Base-by-base conservation (phyloP, 495 filamentous ascomycete genomes). In the Entonaema liquescens region DNA sequence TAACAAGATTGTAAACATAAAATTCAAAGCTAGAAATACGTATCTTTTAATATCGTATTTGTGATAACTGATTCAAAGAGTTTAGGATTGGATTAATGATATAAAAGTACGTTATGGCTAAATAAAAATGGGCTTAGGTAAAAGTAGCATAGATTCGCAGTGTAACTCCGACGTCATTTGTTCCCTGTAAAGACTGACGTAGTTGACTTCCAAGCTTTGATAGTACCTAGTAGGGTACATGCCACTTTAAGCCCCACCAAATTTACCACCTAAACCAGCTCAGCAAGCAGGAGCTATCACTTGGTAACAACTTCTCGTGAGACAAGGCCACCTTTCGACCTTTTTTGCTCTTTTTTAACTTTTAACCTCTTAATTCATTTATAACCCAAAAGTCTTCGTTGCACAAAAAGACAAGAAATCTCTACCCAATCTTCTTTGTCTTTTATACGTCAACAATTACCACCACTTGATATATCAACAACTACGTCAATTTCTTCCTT, bases 81-180 rank as follows among this genome's bases (percentile, higher is more conserved):
- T n/a, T n/a, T 44, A 17, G 5, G 47, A 23, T 26, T 11, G 17
- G 38, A 53, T 53, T 28, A 6, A 29, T 28, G 49, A 11, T 53
- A 29, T 26, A 12, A 4, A 42, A 12, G 38, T 42, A 42, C 31
- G 17, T 44, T 8, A 19, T 17, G 17, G 19, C 8, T 47, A 47
- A 21, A n/a, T n/a, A n/a, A 47, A 12, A 21, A 42, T 1, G 56
- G 40, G 19, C 25, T 54, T 62, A 62, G 59, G 44, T 57, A 57
- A 40, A 21, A 38, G 17, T 21, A 47, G 28, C 19, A 5, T 33
- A 31, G 4, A 19, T 40, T 49, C 2, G 40, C 8, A 6, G 25
- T 42, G 60, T 55, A 67, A 60, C 54, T 63, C 49, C 70, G 35
- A 72, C 69, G 69, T 72, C 69, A 72, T 72, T 54, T 55, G 25